phyloP scores from a whole-genome alignment of 2,329 filamentous ascomycete genomes.

The Parafenestella ontariensis region DNA sequence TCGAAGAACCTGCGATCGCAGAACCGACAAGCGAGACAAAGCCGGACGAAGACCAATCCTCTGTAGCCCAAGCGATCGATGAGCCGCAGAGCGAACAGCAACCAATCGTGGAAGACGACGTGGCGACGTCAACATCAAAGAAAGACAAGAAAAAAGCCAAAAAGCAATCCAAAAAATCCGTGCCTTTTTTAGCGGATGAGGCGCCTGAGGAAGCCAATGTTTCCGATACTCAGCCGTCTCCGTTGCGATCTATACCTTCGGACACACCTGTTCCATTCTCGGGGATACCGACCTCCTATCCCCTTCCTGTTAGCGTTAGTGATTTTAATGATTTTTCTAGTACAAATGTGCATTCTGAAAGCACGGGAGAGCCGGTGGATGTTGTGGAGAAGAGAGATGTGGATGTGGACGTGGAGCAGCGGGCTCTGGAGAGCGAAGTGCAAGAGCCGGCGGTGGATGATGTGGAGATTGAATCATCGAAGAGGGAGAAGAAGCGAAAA shows the following conservation, averaged over 20 bases:
- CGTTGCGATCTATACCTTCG: conserved; percentile 35
- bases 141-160: conserved; percentile 38
- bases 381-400: background rate
- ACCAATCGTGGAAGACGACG: conserved; percentile 12
- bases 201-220: conserved; percentile 41
- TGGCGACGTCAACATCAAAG: conserved; percentile 12
- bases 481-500: conserved; percentile 22
- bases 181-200: conserved; percentile 44
- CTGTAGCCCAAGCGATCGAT: background rate
- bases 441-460: conserved; percentile 9
- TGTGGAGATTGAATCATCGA: conserved; percentile 9
- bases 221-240: conserved; percentile 43
- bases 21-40: conserved; percentile 1
- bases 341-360: conserved; percentile 8
- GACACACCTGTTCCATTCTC: conserved; percentile 38
- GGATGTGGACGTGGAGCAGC: conserved; percentile 4
- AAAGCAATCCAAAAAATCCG: conserved; percentile 24
- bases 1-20: background rate
- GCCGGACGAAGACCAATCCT: background rate
- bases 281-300: conserved; percentile 39
- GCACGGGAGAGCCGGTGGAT: conserved; percentile 5
- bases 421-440: background rate
- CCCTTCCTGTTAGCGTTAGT: conserved; percentile 28
- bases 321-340: conserved; percentile 30
- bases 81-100: conserved; percentile 1